Conservation (phyloP, 495 filamentous ascomycete genomes). For the Aspergillus asperescens region DNA sequence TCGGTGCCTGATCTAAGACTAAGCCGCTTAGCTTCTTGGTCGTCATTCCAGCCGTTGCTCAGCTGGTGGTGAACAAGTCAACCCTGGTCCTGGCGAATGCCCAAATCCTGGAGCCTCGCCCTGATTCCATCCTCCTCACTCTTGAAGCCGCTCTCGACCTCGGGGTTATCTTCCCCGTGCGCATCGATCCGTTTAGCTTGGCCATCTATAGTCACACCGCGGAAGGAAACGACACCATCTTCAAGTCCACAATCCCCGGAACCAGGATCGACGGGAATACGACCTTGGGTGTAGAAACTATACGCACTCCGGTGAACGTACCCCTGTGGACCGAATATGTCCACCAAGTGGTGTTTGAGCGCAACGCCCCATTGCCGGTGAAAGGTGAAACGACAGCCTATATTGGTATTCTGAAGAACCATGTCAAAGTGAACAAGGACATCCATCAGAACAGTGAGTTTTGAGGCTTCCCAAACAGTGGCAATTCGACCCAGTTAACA, state of each 20-base stretch:
- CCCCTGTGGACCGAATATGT: constrained; percentile 34
- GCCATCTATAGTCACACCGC: constrained; percentile 30
- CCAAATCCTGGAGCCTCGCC: constrained; percentile 29
- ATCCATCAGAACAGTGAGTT: constrained; percentile 32
- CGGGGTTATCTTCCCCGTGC: constrained; percentile 31
- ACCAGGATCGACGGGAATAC: constrained; percentile 32
- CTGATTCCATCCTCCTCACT: constrained; percentile 29
- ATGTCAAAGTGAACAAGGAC: constrained; percentile 36
- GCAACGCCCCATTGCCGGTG: constrained; percentile 27
- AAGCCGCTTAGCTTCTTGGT: constrained; percentile 33
- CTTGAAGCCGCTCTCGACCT: constrained; percentile 34
- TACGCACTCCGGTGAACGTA: constrained; percentile 23
- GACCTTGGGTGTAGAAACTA: constrained; percentile 25
- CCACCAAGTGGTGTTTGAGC: constrained; percentile 28
- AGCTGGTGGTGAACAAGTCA: constrained; percentile 37
- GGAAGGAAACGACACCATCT: constrained; percentile 26
- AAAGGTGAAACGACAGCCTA: constrained; percentile 31
- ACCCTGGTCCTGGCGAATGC: constrained; percentile 35
- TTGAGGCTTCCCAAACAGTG: background rate
- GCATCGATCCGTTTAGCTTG: constrained; percentile 34
- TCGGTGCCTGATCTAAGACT: background rate
- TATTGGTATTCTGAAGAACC: constrained; percentile 31
- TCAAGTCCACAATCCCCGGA: constrained; percentile 21
- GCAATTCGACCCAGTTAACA: no score
- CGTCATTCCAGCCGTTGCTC: constrained; percentile 40